Evolutionary conservation across 257 asterid species (phyloP), one percentile per base, ranked within the genome.

Genomic region (Orobanche coerulescens): DNA sequence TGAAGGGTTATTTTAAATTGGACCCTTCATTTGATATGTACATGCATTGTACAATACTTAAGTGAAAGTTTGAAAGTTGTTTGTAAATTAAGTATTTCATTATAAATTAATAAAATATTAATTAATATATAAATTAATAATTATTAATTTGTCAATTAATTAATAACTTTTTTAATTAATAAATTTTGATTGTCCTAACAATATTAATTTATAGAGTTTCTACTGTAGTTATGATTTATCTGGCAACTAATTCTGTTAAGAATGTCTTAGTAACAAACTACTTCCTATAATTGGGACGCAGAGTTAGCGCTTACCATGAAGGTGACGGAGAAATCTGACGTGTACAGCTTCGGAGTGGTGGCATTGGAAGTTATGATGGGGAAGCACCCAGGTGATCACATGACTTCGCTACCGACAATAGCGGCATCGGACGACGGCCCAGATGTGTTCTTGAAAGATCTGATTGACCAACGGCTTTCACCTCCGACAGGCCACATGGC

Each of bases 341-440:
- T 81, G 5, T 86, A 83, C 62, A 86, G 95, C 80, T 86, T 86
- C 26, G 95, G 93, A 31, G 95, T 86, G 62, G 85, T 83, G 57
- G 85, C 82, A 1, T 33, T 83, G 72, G 95, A 86, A 68, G 60
- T 75, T 53, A 58, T 86, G 85, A 81, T 81, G 89, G 95, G 93
- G 62, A 75, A 47, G 74, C 95, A 86, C 74, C 95, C 95, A 5
- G 79, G 93, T 43, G 92, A 86, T 24, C 78, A 81, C 30, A 51
- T 86, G 64, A 37, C 81, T 59, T 77, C 77, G 22, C 42, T 81
- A 39, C 67, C 85, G 25, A 52, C 79, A 51, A 36, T 66, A 51
- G 60, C 71, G 46, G 67, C 72, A 50, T 26, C 46, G 46, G 24
- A 61, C 15, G 46, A 51, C 13, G 19, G 61, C 16, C 56, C 79